Percentiles rank a stretch among this genome's conserved stretches.
Conservation (phyloP, 306 rosid species). For the Parietaria judaica region DNA sequence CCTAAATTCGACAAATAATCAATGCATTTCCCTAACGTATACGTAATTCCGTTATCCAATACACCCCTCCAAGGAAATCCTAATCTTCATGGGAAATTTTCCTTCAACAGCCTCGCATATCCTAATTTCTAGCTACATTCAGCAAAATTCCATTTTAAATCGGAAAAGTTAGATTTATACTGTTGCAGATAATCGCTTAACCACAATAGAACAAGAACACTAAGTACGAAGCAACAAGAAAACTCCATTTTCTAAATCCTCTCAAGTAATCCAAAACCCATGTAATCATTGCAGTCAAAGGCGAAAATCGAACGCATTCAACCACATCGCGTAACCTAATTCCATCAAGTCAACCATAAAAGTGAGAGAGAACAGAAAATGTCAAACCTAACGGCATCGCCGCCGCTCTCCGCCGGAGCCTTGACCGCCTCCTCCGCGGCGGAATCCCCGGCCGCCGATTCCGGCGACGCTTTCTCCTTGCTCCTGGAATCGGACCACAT, state of each 20-base stretch:
- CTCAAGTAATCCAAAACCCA: neutral
- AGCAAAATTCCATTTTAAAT: neutral
- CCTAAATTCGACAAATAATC: too few relatives aligned
- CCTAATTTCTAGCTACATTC: neutral
- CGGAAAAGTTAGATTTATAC: neutral
- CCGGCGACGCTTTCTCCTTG: conserved; percentile 26
- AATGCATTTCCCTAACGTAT: too few relatives aligned
- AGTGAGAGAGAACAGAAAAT: neutral
- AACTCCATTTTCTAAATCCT: neutral
- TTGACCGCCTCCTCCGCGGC: conserved; percentile 4
- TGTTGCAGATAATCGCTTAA: neutral
- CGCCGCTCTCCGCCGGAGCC: conserved; percentile 10
- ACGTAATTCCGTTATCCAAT: too few relatives aligned
- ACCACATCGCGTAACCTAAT: too few relatives aligned
- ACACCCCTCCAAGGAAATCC: neutral
- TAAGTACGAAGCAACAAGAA: neutral
- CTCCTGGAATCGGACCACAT: conserved; percentile 60
- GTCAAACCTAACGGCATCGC: conserved; percentile 20
- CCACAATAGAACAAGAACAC: neutral
- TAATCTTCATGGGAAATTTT: neutral
- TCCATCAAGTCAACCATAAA: too few relatives aligned
- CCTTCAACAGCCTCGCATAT: neutral
- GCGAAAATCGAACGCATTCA: too few relatives aligned
- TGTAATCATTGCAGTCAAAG: too few relatives aligned
- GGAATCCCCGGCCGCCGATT: conserved; percentile 11